Base-by-base conservation (phyloP, 441 rosid genomes). In the Aleurites moluccanus region DNA sequence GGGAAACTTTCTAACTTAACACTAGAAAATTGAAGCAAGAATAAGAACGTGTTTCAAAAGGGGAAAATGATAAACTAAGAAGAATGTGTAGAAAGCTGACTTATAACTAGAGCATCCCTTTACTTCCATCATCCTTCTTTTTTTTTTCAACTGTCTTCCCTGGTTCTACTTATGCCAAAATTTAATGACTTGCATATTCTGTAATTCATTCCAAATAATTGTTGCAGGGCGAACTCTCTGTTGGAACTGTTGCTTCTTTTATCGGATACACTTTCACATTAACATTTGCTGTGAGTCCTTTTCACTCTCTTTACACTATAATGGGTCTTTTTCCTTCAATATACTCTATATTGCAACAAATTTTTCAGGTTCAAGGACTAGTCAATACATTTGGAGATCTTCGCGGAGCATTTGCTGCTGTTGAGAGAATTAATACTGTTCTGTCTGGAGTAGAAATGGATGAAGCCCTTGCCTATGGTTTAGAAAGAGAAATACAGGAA, bases 381-480 rank as follows among this genome's bases (percentile, higher is more conserved):
- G 98, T 95, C 69, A 91, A 95, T 86, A 89, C 98, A 33, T 86
- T 90, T 77, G 99, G 99, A 78, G 99, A 92, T 84, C 93, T 92
- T 76, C 97, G 93, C 65, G 98, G 93, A 62, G 67, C 90, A 71
- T 81, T 94, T 80, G 92, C 99, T 82, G 93, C 96, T 47, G 87
- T 90, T 71, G 98, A 92, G 83, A 88, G 98, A 81, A 92, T 94
- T 78, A 94, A 92, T 67, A 84, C 96, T 72, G 86, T 94, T 80
- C 75, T 94, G 64, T 87, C 96, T 40, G 85, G 88, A 25, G 86
- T 88, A 77, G 98, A 90, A 82, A 83, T 87, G 72, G 99, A 94
- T 80, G 91, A 89, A 79, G 89, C 97, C 78, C 99, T 94, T 82
- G 96, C 97, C 69, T 83, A 82, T 81, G 98, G 99, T 63, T 79